Base-by-base conservation (phyloP, 345 rosid species). In the Ceriops tagal region DNA sequence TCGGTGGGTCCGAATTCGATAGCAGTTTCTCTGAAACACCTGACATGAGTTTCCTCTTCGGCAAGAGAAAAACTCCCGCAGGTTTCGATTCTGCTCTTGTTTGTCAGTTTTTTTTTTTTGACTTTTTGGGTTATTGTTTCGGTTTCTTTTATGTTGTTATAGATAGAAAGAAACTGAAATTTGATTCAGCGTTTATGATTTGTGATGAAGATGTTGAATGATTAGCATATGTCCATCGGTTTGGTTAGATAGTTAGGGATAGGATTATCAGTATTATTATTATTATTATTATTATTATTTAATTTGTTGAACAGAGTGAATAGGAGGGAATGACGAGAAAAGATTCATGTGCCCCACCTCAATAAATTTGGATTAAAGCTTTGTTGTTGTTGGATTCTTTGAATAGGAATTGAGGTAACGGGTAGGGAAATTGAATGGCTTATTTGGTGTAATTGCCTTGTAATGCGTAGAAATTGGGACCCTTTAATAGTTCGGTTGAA, bases 31-130 rank as follows among this genome's bases (percentile, higher is more conserved):
- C 43, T 24, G 21, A 22, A 9, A 0, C 52, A 51, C 5, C 49
- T 43, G 9, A 53, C 82, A 89, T 87, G 96, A 89, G 96, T 82
- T 89, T 87, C 87, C 79, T 89, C 61, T 89, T 89, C 77, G 92
- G 96, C 80, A 84, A 82, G 83, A 77, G 78, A 72, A 89, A 89
- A 69, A 85, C 87, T 53, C 92, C 90, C n/a, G 90, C 96, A 75
- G 92, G 96, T 85, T 85, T 52, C 37, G 53, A 15, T 66, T 66
- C 35, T 58, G 37, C 20, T 27, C 16, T 60, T 61, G 15, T 49
- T 32, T 57, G 6, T 55, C 0, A 43, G 61, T 51, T 60, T 60
- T 58, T 1, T 1, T 35, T 46, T 51, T 27, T 22, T 56, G 15
- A 58, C 30, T 28, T 28, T 60, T 60, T 58, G 0, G 2, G 6